Base-by-base conservation (phyloP, 176 grass and related monocot genomes). In the Melocanna baccifera region DNA sequence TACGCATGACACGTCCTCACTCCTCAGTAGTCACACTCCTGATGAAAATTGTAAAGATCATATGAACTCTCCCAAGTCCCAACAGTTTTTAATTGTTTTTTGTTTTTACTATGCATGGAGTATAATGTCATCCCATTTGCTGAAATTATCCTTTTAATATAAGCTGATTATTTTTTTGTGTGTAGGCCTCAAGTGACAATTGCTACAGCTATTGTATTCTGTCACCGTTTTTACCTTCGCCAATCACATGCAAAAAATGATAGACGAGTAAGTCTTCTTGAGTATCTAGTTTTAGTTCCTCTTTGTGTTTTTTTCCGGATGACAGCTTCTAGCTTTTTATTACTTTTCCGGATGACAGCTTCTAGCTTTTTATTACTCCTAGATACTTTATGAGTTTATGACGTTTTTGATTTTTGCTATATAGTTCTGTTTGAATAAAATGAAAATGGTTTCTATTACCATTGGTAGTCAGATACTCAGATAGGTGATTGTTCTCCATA, bases 191-290 rank as follows among this genome's bases (percentile, higher is more conserved):
- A 94, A 88, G 86, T 97, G 77, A 92, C 95, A 4, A 97, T 97
- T 81, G 88, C 95, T 83, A 94, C 95, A 67, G 91, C 92, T 26
- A 94, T 97, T 87, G 92, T 97, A 57, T 97, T 97, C 69, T 97
- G 88, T 77, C 95, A 97, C 71, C 92, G 95, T 39, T 94, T 97
- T 89, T 97, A 91, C 81, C 90, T 97, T 86, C 90, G 90, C 25
- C 95, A 97, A 53, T 97, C 95, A 23, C 95, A 92, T 89, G 86
- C 87, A 70, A 92, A 97, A 85, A 97, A 97, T 75, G 95, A 97
- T 85, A 87, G 95, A 89, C 90, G 88, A 84, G 95, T 97, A 94
- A 86, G 95, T 94, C 37, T 76, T 77, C 32, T 69, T 67, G 14
- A 65, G 67, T 78, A 18, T 5, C 23, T 81, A 4, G 6, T 23